Conservation (phyloP, 768 basidiomycete genomes). For the Lactifluus rugatus region DNA sequence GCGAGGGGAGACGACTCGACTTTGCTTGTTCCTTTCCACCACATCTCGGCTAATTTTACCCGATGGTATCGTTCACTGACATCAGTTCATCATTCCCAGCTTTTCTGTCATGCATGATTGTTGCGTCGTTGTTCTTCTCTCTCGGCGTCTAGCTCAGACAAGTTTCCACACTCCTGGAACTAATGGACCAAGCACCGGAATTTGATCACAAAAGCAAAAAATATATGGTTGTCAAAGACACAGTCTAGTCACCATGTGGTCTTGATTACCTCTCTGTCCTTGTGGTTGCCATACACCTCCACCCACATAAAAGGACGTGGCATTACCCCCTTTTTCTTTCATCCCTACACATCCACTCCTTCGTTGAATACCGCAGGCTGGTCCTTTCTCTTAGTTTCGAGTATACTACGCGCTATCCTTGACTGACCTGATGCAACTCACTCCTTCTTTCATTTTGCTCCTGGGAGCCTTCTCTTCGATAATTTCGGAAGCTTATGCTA, state of each 20-base stretch:
- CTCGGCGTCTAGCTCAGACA: no score
- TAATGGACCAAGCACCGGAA: no score
- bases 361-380: neutral
- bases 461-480: constrained; percentile 42
- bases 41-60: no score
- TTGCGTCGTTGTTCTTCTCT: no score
- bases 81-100: no score
- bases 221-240: neutral
- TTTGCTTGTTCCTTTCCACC: no score
- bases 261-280: neutral
- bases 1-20: no score
- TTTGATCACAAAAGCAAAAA: neutral
- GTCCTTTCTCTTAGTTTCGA: constrained; percentile 1
- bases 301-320: neutral
- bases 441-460: constrained; percentile 40
- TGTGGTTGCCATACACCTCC: neutral
- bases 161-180: no score
- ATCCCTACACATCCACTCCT: neutral
- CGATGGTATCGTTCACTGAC: no score
- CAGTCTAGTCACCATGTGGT: neutral
- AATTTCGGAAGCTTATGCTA: constrained; percentile 33
- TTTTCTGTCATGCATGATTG: no score
- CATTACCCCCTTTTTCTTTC: neutral
- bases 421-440: constrained; percentile 43
- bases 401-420: constrained; percentile 68